phyloP scores from a whole-genome alignment of 352 stramenopile genomes.

The Phytopythium mirpurense region DNA sequence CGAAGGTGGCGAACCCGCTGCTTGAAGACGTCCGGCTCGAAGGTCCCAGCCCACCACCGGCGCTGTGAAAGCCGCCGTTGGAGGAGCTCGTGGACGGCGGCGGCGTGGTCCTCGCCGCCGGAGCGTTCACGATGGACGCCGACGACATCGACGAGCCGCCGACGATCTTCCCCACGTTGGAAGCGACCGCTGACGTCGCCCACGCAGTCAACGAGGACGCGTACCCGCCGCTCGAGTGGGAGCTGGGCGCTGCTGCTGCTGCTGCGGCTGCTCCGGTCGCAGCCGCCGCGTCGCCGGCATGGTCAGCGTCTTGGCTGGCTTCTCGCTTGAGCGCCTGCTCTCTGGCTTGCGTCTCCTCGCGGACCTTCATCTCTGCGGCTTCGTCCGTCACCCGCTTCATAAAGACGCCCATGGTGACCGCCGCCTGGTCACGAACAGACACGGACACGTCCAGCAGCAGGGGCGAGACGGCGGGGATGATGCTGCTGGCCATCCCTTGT shows the following conservation, averaged over 20 bases:
- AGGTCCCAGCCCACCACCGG: conserved; percentile 12
- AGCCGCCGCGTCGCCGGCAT: conserved; percentile 10
- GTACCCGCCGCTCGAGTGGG: conserved; percentile 39
- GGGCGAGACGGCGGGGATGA: conserved; percentile 72
- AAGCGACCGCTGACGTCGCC: conserved; percentile 59
- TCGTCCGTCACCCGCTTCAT: conserved; percentile 82
- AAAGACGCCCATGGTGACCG: conserved; percentile 68
- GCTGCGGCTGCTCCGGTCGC: conserved; percentile 6
- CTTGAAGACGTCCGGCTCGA: conserved; percentile 16
- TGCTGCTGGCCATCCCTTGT: conserved; percentile 60
- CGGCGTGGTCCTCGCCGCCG: conserved; percentile 10
- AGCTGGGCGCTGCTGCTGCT: conserved; percentile 13
- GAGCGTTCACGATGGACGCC: conserved; percentile 5
- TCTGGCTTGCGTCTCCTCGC: conserved; percentile 56
- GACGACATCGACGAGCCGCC: conserved; percentile 23
- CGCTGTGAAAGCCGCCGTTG: conserved; percentile 6
- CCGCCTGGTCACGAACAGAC: conserved; percentile 72
- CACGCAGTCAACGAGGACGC: conserved; percentile 68
- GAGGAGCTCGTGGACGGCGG: conserved; percentile 20
- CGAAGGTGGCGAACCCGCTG: conserved; percentile 34
- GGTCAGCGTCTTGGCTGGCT: conserved; percentile 17
- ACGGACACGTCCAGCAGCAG: conserved; percentile 77
- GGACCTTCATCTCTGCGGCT: conserved; percentile 72
- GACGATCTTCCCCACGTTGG: conserved; percentile 67
- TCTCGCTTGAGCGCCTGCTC: conserved; percentile 58